Percentiles rank a stretch among this genome's conserved stretches.
Conservation (phyloP, 257 asterid species). For the Solanum stenotomum region DNA sequence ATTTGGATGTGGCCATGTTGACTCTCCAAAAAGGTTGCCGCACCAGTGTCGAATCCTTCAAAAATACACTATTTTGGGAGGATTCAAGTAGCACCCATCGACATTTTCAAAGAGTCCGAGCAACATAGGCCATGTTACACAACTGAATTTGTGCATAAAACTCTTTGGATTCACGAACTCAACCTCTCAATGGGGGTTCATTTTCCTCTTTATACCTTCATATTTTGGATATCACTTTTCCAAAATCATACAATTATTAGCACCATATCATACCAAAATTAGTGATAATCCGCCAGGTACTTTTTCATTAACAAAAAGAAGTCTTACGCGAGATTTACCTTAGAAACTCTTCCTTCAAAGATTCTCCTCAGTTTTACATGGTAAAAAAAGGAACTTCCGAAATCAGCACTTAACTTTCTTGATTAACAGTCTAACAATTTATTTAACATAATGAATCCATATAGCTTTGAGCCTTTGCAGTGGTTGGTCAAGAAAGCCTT, state of each 20-base stretch:
- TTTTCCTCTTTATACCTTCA: background rate
- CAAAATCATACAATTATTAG: background rate
- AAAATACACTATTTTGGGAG: background rate
- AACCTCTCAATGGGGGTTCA: background rate
- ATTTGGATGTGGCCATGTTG: background rate
- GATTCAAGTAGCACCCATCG: background rate
- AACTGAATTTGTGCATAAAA: background rate
- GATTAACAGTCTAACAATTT: background rate
- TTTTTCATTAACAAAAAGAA: background rate
- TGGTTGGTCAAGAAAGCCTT: background rate
- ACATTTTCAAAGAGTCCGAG: background rate
- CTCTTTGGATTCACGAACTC: background rate
- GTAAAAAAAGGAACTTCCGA: background rate
- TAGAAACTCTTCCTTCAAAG: background rate
- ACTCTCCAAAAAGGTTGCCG: background rate
- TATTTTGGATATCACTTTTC: background rate
- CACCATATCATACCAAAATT: background rate
- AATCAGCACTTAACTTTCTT: background rate
- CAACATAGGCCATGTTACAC: background rate
- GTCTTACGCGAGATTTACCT: background rate
- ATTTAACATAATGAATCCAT: background rate
- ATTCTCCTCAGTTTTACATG: background rate
- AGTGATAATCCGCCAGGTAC: background rate
- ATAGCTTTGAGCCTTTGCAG: background rate
- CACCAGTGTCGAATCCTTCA: background rate